A percentile compares a stretch with the other conserved stretches of the same genome.
phyloP scores from a whole-genome alignment of 805 yeast species.

The Nakazawaea populi region DNA sequence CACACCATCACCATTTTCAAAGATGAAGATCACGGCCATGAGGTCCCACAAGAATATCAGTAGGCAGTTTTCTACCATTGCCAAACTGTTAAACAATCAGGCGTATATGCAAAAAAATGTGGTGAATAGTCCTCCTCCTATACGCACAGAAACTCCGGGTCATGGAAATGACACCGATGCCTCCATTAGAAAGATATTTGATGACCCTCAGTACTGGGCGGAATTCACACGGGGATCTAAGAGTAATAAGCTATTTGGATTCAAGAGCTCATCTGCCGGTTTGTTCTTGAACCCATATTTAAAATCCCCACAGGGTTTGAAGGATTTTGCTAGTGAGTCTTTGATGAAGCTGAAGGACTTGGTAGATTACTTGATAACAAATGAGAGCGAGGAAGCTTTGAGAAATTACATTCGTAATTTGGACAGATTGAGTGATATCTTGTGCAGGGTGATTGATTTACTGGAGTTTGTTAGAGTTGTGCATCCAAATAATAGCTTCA shows the following conservation, averaged over 20 bases:
- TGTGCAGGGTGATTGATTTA: conserved; percentile 90
- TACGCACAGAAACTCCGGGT: not conserved
- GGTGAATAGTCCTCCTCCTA: not conserved
- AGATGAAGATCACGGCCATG: not conserved
- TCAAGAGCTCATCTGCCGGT: conserved; percentile 36
- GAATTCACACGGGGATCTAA: conserved; percentile 33
- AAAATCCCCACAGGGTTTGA: conserved; percentile 63
- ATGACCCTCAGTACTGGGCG: conserved; percentile 52
- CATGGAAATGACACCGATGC: not conserved
- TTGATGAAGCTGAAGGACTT: conserved; percentile 59
- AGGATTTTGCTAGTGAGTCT: conserved; percentile 60
- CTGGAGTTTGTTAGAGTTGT: conserved; percentile 88
- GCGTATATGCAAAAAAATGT: not conserved
- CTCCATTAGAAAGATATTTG: conserved; percentile 44
- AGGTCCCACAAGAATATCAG: not conserved
- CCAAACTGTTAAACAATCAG: not conserved
- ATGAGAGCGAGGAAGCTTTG: conserved; percentile 37
- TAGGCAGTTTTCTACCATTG: not conserved
- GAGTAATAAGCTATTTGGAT: conserved; percentile 19
- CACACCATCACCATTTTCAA: not conserved
- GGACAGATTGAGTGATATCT: conserved; percentile 80
- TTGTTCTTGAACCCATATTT: conserved; percentile 71
- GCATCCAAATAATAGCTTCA: conserved; percentile 71
- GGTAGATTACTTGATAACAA: conserved; percentile 48
- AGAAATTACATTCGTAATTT: conserved; percentile 52